phyloP scores from a whole-genome alignment of 352 stramenopile species.

The Achlya hypogyna region DNA sequence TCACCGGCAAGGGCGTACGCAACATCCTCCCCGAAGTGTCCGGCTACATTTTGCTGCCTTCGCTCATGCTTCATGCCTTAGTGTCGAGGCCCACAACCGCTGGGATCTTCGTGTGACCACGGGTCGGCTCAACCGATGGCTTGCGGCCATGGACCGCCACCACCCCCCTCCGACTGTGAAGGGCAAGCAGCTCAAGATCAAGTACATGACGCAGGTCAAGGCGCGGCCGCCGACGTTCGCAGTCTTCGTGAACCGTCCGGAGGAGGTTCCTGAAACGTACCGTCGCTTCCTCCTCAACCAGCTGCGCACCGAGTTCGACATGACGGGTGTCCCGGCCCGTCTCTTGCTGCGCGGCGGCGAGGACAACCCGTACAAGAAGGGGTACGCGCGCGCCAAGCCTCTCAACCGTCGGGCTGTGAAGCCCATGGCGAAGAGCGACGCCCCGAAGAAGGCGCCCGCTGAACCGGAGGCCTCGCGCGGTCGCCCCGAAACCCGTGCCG shows the following conservation, averaged over 20 bases:
- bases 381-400: constrained; percentile 14
- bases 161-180: constrained; percentile 72
- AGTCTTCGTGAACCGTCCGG: constrained; percentile 72
- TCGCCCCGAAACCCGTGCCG: background rate
- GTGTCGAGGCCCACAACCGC: constrained; percentile 68
- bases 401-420: background rate
- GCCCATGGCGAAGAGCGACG: no score
- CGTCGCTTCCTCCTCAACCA: constrained; percentile 67
- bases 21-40: constrained; percentile 70
- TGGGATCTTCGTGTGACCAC: constrained; percentile 76
- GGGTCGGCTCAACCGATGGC: constrained; percentile 67
- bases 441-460: background rate
- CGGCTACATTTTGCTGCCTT: background rate
- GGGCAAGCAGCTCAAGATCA: constrained; percentile 79
- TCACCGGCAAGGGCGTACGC: constrained; percentile 65
- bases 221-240: constrained; percentile 69
- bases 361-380: constrained; percentile 76
- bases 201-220: constrained; percentile 84
- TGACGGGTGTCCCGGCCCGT: constrained; percentile 68
- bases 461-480: background rate
- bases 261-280: constrained; percentile 66
- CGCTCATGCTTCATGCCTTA: background rate
- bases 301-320: constrained; percentile 76
- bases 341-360: constrained; percentile 61
- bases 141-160: constrained; percentile 75